Evolutionary conservation across 208 protist genomes (phyloP).

Genomic region (Crithidia bombi): DNA sequence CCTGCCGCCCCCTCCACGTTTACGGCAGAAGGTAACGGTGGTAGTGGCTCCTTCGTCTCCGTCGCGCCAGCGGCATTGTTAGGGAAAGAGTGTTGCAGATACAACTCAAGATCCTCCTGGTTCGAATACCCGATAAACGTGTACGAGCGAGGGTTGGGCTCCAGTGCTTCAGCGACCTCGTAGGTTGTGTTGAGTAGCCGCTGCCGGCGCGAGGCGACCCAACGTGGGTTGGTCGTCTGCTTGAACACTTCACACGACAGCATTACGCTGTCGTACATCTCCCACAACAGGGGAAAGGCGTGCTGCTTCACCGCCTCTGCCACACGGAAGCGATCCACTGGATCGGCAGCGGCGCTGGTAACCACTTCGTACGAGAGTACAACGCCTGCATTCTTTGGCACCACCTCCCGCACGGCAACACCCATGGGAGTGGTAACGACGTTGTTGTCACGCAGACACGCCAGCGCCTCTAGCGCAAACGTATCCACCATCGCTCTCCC

Average conservation of each 20-base stretch:
- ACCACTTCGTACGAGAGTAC: constrained; percentile 16
- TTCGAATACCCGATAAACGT: neutral
- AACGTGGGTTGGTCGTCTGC: constrained; percentile 4
- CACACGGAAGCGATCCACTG: constrained; percentile 20
- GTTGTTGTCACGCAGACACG: constrained; percentile 17
- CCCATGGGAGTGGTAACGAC: neutral
- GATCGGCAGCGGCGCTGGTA: neutral
- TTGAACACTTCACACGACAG: neutral
- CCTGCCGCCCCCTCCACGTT: neutral
- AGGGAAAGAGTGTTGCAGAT: neutral
- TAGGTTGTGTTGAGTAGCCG: constrained; percentile 15
- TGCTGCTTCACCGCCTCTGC: constrained; percentile 21
- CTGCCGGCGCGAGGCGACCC: constrained; percentile 9
- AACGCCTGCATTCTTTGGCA: constrained; percentile 3
- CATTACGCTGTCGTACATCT: constrained; percentile 34
- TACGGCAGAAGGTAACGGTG: neutral
- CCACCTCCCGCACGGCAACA: constrained; percentile 14
- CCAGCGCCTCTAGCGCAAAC: constrained; percentile 26
- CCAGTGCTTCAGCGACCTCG: neutral
- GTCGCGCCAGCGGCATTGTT: neutral
- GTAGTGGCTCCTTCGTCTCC: too few species aligned
- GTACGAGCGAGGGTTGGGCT: neutral
- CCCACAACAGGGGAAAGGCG: constrained; percentile 40
- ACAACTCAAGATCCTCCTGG: constrained; percentile 2
- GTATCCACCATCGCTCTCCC: constrained; percentile 15